phyloP scores from a whole-genome alignment of 169 alveolate genomes.

The Eimeria maxima region DNA sequence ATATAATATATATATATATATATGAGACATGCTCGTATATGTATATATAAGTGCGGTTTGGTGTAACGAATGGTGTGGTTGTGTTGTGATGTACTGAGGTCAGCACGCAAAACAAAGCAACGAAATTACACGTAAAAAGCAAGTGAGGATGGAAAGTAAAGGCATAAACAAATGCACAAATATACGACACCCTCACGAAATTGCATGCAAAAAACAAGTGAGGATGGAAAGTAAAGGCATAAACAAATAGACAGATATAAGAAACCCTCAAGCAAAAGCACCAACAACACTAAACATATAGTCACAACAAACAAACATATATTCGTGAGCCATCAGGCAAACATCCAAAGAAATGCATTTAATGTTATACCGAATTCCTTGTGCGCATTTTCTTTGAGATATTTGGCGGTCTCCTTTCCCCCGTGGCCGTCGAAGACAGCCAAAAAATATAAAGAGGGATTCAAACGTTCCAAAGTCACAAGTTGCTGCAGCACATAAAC shows the following conservation, averaged over 20 bases:
- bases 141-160: too few species aligned
- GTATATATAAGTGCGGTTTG: not conserved
- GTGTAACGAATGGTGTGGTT: too few species aligned
- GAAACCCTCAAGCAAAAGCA: not conserved
- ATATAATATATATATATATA: too few species aligned
- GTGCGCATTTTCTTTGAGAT: not conserved
- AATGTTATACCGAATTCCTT: not conserved
- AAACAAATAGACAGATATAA: not conserved
- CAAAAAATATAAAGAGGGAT: not conserved
- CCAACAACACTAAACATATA: not conserved
- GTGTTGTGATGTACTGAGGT: too few species aligned
- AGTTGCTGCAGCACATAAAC: not conserved
- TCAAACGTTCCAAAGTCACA: slow-evolving; percentile 8
- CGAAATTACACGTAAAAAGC: too few species aligned
- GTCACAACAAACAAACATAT: too few species aligned
- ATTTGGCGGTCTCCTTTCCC: not conserved
- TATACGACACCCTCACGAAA: not conserved
- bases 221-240: too few species aligned
- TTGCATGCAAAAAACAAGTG: too few species aligned
- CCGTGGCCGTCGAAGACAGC: slow-evolving; percentile 52
- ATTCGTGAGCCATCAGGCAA: not conserved
- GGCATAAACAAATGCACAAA: not conserved
- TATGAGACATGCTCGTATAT: too few species aligned
- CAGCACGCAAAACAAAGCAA: too few species aligned
- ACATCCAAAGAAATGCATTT: not conserved